phyloP scores from a whole-genome alignment of 345 rosid species.

The Erucastrum elatum region DNA sequence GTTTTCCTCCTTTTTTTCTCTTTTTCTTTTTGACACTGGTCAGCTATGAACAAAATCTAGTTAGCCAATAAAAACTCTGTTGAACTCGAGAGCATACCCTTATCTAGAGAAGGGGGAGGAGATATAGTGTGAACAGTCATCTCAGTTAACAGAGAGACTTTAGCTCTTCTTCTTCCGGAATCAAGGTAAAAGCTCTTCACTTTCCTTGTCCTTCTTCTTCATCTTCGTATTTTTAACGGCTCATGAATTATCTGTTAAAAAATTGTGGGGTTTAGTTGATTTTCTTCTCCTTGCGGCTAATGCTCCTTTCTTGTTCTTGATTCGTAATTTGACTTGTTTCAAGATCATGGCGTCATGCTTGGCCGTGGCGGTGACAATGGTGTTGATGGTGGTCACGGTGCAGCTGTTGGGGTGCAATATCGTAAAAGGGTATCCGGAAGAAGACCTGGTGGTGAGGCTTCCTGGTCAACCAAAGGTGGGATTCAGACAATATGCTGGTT shows the following conservation, averaged over 20 bases:
- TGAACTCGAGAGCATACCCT: background rate
- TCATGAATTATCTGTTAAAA: background rate
- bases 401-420: background rate
- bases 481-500: constrained; percentile 74
- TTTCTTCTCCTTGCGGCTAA: background rate
- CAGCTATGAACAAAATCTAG: background rate
- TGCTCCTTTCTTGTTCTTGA: background rate
- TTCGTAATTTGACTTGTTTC: background rate
- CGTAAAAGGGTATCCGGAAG: constrained; percentile 49
- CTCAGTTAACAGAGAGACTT: background rate
- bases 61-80: background rate
- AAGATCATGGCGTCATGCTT: background rate
- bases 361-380: background rate
- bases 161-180: background rate
- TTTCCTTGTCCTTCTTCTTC: background rate
- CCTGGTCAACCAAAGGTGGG: constrained; percentile 80
- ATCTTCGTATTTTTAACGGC: background rate
- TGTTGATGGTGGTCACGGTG: background rate
- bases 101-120: background rate
- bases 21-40: no score
- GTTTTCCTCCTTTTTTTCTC: no score
- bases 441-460: constrained; percentile 69
- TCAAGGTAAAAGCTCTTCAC: background rate
- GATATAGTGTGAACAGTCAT: background rate
- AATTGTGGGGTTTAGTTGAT: background rate